Evolutionary conservation across 2,329 filamentous ascomycete genomes (phyloP).

Genomic region (Diaporthe eres): DNA sequence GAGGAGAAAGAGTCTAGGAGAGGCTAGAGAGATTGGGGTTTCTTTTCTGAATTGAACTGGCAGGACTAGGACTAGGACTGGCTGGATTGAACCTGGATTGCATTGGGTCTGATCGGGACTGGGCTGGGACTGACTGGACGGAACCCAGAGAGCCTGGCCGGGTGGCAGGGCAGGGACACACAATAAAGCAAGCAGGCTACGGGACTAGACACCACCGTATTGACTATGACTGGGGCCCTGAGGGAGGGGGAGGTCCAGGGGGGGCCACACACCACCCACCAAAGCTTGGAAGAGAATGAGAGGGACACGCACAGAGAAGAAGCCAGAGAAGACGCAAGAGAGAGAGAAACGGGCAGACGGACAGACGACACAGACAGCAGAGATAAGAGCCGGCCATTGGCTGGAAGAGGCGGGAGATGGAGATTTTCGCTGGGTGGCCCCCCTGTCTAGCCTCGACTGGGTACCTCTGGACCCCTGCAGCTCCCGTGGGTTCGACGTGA

Average conservation of each 20-base stretch:
- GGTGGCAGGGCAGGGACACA: neutral
- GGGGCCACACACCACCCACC: slow-evolving; percentile 1
- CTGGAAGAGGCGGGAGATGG: slow-evolving; percentile 31
- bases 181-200: slow-evolving; percentile 17
- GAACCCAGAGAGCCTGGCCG: slow-evolving; percentile 18
- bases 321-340: neutral
- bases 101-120: slow-evolving; percentile 18
- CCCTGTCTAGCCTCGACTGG: slow-evolving; percentile 28
- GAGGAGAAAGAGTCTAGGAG: slow-evolving; percentile 35
- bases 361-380: slow-evolving; percentile 1
- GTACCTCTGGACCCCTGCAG: slow-evolving; percentile 19
- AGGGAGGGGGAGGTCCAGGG: neutral
- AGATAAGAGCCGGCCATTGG: slow-evolving; percentile 31
- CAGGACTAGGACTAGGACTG: slow-evolving; percentile 4
- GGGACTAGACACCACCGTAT: neutral
- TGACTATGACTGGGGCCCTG: neutral
- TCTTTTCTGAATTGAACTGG: slow-evolving; percentile 30
- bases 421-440: slow-evolving; percentile 32
- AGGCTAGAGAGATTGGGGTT: slow-evolving; percentile 37
- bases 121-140: slow-evolving; percentile 15
- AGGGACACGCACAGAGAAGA: neutral
- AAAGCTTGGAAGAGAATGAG: neutral
- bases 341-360: neutral
- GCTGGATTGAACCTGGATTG: slow-evolving; percentile 2
- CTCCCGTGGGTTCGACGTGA: slow-evolving; percentile 21